phyloP scores from a whole-genome alignment of 768 basidiomycete species.

The Kwoniella europaea region DNA sequence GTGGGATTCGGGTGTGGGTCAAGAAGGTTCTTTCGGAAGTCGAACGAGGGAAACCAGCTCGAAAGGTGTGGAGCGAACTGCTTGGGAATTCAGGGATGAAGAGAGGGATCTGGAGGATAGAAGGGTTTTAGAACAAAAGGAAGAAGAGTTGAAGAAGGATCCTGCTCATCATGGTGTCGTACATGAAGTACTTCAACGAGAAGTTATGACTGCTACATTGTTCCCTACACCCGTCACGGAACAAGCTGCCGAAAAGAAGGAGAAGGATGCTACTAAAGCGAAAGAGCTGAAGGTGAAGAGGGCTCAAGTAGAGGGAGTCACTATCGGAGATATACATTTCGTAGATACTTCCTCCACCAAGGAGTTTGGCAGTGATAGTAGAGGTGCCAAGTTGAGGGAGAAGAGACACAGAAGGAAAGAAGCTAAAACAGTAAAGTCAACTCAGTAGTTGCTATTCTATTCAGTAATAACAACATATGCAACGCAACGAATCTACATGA shows the following conservation, averaged over 20 bases:
- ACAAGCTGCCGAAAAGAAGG: conserved; percentile 21
- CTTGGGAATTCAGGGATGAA: conserved; percentile 53
- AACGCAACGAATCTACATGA: neutral
- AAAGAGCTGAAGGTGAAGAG: conserved; percentile 10
- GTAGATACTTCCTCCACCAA: conserved; percentile 23
- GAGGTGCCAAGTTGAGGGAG: conserved; percentile 25
- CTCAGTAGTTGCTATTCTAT: neutral
- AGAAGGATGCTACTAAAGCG: conserved; percentile 9
- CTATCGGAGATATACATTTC: conserved; percentile 25
- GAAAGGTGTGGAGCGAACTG: conserved; percentile 47
- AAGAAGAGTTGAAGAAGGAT: conserved; percentile 24
- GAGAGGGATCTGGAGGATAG: conserved; percentile 32
- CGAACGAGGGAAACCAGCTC: neutral
- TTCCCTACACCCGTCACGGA: conserved; percentile 26
- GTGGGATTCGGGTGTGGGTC: conserved; percentile 43
- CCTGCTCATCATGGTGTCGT: conserved; percentile 28
- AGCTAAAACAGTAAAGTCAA: conserved; percentile 13
- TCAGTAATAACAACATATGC: conserved; percentile 3
- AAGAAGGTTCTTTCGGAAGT: conserved; percentile 44
- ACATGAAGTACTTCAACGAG: conserved; percentile 20
- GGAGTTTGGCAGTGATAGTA: conserved; percentile 7
- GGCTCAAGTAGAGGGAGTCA: conserved; percentile 20
- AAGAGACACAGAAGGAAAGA: conserved; percentile 22
- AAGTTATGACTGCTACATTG: conserved; percentile 25
- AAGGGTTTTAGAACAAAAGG: conserved; percentile 16